These are phyloP conservation scores for Candida lessepsii DNA, from an alignment of 805 yeast species.

Conservation along the genomic window DNA sequence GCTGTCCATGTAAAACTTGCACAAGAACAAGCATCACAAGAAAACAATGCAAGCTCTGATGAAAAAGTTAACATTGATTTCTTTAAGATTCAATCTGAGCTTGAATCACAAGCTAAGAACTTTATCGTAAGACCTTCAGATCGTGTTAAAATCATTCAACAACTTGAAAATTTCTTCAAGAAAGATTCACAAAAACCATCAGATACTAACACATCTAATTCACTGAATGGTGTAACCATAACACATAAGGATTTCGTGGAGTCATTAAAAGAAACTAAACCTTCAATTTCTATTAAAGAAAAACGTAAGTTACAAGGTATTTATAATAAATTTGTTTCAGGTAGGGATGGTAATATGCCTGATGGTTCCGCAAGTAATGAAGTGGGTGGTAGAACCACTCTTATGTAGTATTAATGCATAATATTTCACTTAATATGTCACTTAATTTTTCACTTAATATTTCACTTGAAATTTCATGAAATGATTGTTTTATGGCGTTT, in stretches of 20 bases:
- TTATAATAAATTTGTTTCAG: conserved; percentile 70
- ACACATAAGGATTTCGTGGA: conserved; percentile 52
- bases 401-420: no score
- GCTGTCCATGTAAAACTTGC: conserved; percentile 74
- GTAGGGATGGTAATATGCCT: conserved; percentile 85
- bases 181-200: neutral
- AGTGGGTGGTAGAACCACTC: conserved; percentile 80
- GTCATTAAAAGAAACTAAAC: conserved; percentile 75
- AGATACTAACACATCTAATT: conserved; percentile 6
- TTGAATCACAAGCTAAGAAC: conserved; percentile 23
- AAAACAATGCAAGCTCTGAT: conserved; percentile 15
- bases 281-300: conserved; percentile 83
- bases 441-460: no score
- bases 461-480: no score
- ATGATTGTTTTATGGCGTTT: no score
- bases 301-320: conserved; percentile 57
- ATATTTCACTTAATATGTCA: no score
- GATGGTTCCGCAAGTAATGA: conserved; percentile 77
- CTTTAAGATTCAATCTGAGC: conserved; percentile 39
- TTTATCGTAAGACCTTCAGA: conserved; percentile 36
- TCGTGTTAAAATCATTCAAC: conserved; percentile 38
- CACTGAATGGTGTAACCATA: conserved; percentile 40
- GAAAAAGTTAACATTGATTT: conserved; percentile 32
- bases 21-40: conserved; percentile 33
- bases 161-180: conserved; percentile 39